phyloP scores from a whole-genome alignment of 2,329 filamentous ascomycete genomes.

The Sporothrix protearum region DNA sequence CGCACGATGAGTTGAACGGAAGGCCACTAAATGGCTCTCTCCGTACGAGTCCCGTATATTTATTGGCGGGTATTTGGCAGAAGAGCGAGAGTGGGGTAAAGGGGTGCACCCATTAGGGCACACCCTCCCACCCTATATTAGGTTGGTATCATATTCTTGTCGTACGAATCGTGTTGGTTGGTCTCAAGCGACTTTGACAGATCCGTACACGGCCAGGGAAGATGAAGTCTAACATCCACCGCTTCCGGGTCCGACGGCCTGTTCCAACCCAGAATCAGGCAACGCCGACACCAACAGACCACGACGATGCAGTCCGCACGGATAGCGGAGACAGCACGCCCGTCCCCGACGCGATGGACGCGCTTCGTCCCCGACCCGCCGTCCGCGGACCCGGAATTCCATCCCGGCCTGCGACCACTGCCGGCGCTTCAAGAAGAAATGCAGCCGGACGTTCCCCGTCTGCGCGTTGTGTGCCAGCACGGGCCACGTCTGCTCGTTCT shows the following conservation, averaged over 20 bases:
- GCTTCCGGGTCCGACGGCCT: not conserved
- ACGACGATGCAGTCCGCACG: not conserved
- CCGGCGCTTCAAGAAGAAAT: constrained; percentile 41
- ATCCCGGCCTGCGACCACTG: constrained; percentile 24
- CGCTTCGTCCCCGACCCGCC: not conserved
- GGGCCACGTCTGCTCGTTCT: constrained; percentile 40
- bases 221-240: not conserved
- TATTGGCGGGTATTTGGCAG: too few species aligned
- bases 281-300: not conserved
- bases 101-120: too few species aligned
- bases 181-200: not conserved
- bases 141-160: not conserved
- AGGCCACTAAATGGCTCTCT: too few species aligned
- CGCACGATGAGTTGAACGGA: too few species aligned
- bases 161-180: not conserved
- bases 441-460: constrained; percentile 42
- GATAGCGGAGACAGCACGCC: not conserved
- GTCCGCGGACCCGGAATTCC: not conserved
- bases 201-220: not conserved
- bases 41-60: too few species aligned
- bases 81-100: too few species aligned
- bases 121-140: too few species aligned
- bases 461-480: constrained; percentile 42
- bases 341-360: not conserved
- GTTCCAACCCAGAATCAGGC: not conserved